These are phyloP conservation scores for Brettanomyces naardenensis DNA, from an alignment of 805 yeast genomes.

Conservation along the genomic window DNA sequence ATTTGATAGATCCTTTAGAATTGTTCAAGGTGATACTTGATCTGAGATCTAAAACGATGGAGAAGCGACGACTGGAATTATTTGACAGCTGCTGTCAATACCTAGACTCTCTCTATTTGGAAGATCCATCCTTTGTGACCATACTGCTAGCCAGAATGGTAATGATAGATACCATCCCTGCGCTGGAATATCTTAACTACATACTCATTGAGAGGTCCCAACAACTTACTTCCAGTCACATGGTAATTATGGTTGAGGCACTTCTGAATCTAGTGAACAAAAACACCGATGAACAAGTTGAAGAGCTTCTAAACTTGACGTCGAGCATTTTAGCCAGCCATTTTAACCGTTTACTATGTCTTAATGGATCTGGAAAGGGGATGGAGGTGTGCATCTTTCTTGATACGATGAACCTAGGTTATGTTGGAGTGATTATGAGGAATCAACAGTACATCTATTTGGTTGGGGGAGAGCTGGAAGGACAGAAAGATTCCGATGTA, in stretches of 20 bases:
- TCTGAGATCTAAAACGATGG: conserved; percentile 6
- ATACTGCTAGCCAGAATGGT: conserved; percentile 8
- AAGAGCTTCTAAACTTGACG: not conserved
- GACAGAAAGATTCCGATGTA: too few relatives aligned
- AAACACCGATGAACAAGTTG: not conserved
- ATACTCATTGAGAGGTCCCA: conserved; percentile 13
- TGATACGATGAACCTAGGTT: too few relatives aligned
- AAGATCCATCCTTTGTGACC: conserved; percentile 7
- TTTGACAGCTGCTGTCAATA: conserved; percentile 10
- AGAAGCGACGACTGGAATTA: conserved; percentile 1
- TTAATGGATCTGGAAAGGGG: too few relatives aligned
- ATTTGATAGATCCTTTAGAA: conserved; percentile 4
- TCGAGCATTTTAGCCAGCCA: not conserved
- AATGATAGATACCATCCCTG: conserved; percentile 9
- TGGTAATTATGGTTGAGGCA: conserved; percentile 12
- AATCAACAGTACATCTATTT: too few relatives aligned
- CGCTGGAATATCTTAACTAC: conserved; percentile 18
- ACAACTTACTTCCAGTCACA: conserved; percentile 2
- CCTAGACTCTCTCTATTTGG: conserved; percentile 8
- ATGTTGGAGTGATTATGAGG: too few relatives aligned
- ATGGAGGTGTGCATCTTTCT: too few relatives aligned
- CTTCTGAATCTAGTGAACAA: not conserved
- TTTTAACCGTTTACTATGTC: not conserved
- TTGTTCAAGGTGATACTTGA: conserved; percentile 7
- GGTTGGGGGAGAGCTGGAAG: too few relatives aligned